phyloP scores from a whole-genome alignment of 2,329 filamentous ascomycete genomes.

The Monilinia laxa region DNA sequence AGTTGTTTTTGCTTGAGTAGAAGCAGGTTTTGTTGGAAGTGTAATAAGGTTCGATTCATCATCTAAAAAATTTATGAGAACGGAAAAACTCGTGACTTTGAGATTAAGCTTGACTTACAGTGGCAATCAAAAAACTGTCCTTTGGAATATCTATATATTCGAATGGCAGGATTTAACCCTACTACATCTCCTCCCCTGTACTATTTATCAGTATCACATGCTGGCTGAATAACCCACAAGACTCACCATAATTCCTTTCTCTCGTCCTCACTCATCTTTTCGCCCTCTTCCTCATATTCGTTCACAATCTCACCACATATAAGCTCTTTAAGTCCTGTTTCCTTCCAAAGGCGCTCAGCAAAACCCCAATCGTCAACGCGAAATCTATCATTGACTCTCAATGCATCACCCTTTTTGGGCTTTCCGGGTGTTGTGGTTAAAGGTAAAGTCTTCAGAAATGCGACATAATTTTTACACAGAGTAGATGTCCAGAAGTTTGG shows the following conservation, averaged over 20 bases:
- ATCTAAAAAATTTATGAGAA: conserved; percentile 51
- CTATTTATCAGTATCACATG: conserved; percentile 15
- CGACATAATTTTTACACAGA: conserved; percentile 63
- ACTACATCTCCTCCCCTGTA: conserved; percentile 78
- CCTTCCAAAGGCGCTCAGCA: conserved; percentile 72
- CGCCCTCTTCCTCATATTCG: conserved; percentile 27
- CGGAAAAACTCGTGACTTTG: conserved; percentile 16
- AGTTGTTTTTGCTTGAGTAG: conserved; percentile 67
- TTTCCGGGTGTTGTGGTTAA: conserved; percentile 63
- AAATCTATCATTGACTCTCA: conserved; percentile 85
- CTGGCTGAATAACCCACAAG: neutral
- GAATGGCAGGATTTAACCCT: conserved; percentile 85
- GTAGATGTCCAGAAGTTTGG: conserved; percentile 60
- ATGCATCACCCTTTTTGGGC: conserved; percentile 66
- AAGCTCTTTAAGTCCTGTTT: conserved; percentile 67
- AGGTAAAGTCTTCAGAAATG: conserved; percentile 59
- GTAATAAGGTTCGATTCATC: conserved; percentile 79
- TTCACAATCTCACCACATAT: conserved; percentile 33
- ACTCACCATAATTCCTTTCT: conserved; percentile 38
- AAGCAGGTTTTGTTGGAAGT: conserved; percentile 48
- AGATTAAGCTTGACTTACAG: conserved; percentile 61
- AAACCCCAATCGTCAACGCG: conserved; percentile 76
- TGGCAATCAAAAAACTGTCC: conserved; percentile 93
- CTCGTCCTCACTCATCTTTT: conserved; percentile 36
- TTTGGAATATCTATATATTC: conserved; percentile 81